Conservation (phyloP, 2,329 filamentous ascomycete species). For the Diaporthe sp. region DNA sequence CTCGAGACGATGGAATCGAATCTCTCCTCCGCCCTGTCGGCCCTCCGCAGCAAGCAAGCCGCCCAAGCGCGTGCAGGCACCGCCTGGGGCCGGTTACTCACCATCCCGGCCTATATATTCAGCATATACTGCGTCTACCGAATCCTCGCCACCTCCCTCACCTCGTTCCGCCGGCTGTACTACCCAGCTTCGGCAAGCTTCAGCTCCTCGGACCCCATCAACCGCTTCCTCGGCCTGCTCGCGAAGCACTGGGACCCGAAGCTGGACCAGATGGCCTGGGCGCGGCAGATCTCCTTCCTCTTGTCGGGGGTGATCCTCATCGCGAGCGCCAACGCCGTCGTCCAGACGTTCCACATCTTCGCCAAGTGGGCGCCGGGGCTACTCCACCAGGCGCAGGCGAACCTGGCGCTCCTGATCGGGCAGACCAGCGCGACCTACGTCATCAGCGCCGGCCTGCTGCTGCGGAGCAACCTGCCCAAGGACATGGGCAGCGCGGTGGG, state of each 20-base stretch:
- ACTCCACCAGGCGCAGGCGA: slow-evolving; percentile 81
- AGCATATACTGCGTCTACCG: slow-evolving; percentile 89
- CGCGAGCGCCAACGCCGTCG: slow-evolving; percentile 83
- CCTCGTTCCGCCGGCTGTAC: slow-evolving; percentile 73
- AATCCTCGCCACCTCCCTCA: slow-evolving; percentile 79
- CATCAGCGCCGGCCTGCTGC: slow-evolving; percentile 82
- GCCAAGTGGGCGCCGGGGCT: slow-evolving; percentile 80
- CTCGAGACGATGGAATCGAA: slow-evolving; percentile 84
- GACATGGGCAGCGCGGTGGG: slow-evolving; percentile 84
- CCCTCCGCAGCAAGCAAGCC: slow-evolving; percentile 74
- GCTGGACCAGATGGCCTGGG: slow-evolving; percentile 86
- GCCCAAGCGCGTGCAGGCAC: slow-evolving; percentile 78
- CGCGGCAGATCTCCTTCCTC: slow-evolving; percentile 86
- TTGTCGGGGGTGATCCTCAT: slow-evolving; percentile 87
- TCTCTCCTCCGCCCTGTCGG: slow-evolving; percentile 74
- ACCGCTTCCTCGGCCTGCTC: slow-evolving; percentile 83
- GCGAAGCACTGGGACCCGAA: slow-evolving; percentile 88
- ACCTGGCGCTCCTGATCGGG: slow-evolving; percentile 82
- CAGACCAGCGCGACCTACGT: slow-evolving; percentile 90
- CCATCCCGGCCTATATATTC: slow-evolving; percentile 77
- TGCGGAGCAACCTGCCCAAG: slow-evolving; percentile 82
- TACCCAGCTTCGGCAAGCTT: slow-evolving; percentile 64
- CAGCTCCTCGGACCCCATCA: slow-evolving; percentile 84
- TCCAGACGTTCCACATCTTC: slow-evolving; percentile 89
- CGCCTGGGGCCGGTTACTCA: slow-evolving; percentile 73